Evolutionary conservation across 495 filamentous ascomycete genomes (phyloP).

Genomic region (Penicillium pulvis): DNA sequence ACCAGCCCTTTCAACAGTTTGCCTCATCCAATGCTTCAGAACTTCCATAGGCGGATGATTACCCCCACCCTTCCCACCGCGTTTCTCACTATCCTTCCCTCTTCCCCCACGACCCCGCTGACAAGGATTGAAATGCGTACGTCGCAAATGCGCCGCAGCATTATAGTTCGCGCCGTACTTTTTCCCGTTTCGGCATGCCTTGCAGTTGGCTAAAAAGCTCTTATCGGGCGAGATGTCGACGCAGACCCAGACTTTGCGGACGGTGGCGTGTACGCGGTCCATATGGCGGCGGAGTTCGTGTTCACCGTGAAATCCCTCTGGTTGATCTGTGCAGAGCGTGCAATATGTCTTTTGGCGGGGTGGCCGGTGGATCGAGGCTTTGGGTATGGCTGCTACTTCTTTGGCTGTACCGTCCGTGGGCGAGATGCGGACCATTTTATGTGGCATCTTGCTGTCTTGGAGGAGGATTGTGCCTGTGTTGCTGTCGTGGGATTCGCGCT

Average conservation of each 20-base stretch:
- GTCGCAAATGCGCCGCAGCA: constrained; percentile 85
- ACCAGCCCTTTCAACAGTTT: constrained; percentile 56
- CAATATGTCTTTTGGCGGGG: constrained; percentile 78
- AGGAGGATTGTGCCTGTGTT: constrained; percentile 8
- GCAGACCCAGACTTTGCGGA: constrained; percentile 81
- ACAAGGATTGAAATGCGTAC: constrained; percentile 80
- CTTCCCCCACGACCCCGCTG: constrained; percentile 57
- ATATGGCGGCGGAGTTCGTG: constrained; percentile 90
- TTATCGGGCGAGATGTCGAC: constrained; percentile 62
- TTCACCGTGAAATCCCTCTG: constrained; percentile 87
- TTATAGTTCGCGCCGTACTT: constrained; percentile 94
- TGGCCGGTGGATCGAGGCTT: constrained; percentile 73
- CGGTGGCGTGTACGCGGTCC: constrained; percentile 73
- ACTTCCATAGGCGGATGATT: constrained; percentile 79
- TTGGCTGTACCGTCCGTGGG: constrained; percentile 62
- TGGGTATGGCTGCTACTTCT: constrained; percentile 64
- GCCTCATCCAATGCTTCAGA: constrained; percentile 80
- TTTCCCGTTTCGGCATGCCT: constrained; percentile 77
- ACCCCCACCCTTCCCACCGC: constrained; percentile 83
- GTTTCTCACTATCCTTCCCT: constrained; percentile 60
- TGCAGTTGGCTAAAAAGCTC: constrained; percentile 79
- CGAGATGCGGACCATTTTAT: constrained; percentile 57
- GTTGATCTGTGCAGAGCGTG: constrained; percentile 70
- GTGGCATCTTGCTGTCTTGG: constrained; percentile 34
- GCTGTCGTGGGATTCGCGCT: constrained; percentile 33